Evolutionary conservation across 768 basidiomycete genomes (phyloP).

Genomic region (Atractiella rhizophila): DNA sequence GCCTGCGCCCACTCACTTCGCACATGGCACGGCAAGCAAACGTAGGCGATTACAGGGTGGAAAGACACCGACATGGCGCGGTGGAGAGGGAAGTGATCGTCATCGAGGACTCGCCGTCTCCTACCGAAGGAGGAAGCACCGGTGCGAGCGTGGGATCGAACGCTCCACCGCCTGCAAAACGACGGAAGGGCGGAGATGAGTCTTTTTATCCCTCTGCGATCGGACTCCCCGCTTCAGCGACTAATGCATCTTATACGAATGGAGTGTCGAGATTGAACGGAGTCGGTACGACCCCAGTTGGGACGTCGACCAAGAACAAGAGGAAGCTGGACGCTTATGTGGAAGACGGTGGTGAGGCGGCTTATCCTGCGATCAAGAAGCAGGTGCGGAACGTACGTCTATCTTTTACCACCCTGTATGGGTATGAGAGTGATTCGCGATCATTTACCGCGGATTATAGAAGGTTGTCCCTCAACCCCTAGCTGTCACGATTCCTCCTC

Average conservation of each 20-base stretch:
- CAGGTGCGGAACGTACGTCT: background rate
- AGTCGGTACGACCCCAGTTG: background rate
- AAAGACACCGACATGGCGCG: too few species aligned
- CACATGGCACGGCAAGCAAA: too few species aligned
- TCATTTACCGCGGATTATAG: background rate
- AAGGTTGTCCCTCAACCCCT: background rate
- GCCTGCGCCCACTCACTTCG: too few species aligned
- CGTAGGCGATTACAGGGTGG: too few species aligned
- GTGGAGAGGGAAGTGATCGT: too few species aligned
- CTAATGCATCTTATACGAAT: too few species aligned
- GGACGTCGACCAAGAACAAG: background rate
- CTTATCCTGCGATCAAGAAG: background rate
- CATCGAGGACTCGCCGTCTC: too few species aligned
- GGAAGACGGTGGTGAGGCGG: background rate
- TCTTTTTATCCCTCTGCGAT: background rate
- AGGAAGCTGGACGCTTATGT: background rate
- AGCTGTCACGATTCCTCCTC: background rate
- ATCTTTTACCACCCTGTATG: background rate
- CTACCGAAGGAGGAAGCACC: background rate
- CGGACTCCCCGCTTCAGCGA: background rate
- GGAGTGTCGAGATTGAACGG: too few species aligned
- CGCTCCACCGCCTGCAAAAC: conserved; percentile 5
- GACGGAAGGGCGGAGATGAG: conserved; percentile 6
- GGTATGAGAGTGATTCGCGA: background rate
- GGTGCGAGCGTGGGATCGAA: conserved; percentile 2